Conservation (phyloP, 352 stramenopile genomes). For the Phytophthora agathidicida region DNA sequence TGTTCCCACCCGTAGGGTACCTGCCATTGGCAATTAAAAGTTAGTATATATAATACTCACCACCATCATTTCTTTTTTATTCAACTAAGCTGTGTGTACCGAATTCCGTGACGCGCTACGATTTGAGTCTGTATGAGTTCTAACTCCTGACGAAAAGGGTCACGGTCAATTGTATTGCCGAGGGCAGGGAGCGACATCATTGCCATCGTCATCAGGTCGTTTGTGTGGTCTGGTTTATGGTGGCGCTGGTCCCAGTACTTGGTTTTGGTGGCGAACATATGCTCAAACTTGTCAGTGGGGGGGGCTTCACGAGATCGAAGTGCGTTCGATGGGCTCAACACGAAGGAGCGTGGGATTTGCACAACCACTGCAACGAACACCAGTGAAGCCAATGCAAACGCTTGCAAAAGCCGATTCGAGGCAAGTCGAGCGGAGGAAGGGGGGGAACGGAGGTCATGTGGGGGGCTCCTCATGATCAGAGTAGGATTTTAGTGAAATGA, state of each 20-base stretch:
- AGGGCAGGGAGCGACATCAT: constrained; percentile 18
- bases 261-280: constrained; percentile 62
- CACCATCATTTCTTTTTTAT: background rate
- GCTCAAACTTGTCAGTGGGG: constrained; percentile 20
- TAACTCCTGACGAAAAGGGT: constrained; percentile 31
- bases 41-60: background rate
- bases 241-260: constrained; percentile 60
- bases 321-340: background rate
- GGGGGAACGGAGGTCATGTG: background rate
- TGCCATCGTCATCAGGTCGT: background rate
- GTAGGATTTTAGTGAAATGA: constrained; percentile 5
- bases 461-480: constrained; percentile 22
- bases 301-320: constrained; percentile 2
- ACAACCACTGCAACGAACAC: background rate
- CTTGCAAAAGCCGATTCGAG: background rate
- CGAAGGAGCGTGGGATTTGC: constrained; percentile 13
- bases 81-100: constrained; percentile 33
- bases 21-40: constrained; percentile 15
- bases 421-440: background rate
- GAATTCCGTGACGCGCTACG: constrained; percentile 63
- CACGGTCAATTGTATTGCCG: background rate
- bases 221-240: background rate
- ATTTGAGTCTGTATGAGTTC: constrained; percentile 66
- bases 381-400: constrained; percentile 9
- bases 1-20: constrained; percentile 63